phyloP scores from a whole-genome alignment of 768 basidiomycete genomes.

The Rhodotorula taiwanensis region DNA sequence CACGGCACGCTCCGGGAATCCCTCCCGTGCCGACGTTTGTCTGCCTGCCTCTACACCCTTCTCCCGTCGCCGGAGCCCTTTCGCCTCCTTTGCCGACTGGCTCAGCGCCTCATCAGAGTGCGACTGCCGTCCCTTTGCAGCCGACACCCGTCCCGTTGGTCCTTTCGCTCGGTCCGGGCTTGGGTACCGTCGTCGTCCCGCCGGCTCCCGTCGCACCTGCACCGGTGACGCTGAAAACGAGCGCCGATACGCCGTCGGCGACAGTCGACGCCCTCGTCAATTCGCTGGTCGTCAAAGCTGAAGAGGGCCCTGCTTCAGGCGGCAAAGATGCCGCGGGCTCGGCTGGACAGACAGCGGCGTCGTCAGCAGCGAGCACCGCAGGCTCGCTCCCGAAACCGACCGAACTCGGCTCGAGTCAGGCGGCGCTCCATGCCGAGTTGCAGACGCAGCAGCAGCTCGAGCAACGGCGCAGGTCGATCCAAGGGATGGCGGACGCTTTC shows the following conservation, averaged over 20 bases:
- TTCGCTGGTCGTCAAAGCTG: conserved; percentile 2
- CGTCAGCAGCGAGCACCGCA: too few relatives aligned
- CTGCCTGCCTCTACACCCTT: conserved; percentile 3
- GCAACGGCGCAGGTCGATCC: neutral
- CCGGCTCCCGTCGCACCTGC: neutral
- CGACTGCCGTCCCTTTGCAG: conserved; percentile 16
- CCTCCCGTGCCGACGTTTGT: conserved; percentile 18
- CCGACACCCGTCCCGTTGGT: conserved; percentile 3
- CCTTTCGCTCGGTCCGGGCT: neutral
- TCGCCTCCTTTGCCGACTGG: neutral
- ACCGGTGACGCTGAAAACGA: neutral
- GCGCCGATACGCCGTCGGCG: neutral
- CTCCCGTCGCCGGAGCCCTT: conserved; percentile 2
- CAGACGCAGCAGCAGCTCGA: neutral
- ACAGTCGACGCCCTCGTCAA: conserved; percentile 23
- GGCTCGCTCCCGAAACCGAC: neutral
- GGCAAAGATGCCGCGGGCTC: too few relatives aligned
- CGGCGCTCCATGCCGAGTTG: neutral
- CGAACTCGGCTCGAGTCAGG: neutral
- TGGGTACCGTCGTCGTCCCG: neutral
- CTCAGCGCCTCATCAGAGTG: too few relatives aligned
- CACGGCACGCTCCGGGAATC: neutral
- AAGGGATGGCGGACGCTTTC: too few relatives aligned
- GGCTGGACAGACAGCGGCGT: too few relatives aligned
- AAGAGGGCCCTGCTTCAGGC: too few relatives aligned